Base-by-base conservation (phyloP, 768 basidiomycete genomes). In the Phanerodontia chrysosporium region DNA sequence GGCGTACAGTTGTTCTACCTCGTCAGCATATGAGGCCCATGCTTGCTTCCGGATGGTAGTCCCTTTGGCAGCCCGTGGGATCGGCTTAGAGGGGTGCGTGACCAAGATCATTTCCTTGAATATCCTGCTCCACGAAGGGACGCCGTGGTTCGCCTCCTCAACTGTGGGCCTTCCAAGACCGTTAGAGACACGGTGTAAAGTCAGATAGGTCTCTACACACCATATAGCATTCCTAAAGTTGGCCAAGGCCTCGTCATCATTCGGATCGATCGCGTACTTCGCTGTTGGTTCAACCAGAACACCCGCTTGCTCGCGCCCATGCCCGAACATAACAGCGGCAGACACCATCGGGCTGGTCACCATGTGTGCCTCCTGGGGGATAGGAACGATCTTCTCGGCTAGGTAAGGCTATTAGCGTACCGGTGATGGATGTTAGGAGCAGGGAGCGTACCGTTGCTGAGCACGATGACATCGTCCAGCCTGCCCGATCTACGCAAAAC, bases 61-160 rank as follows among this genome's bases (percentile, higher is more conserved):
- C 12, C 63, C 63, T 42, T 64, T 64, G 4, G 52, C 45, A 5
- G 63, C 57, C 3, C 56, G 52, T n/a, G 60, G 55, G 14, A 64
- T 45, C 10, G 63, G 63, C 24, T 49, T 58, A 9, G 39, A 12
- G 14, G 57, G 60, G 27, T 55, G 49, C 12, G 63, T 46, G 2
- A 61, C 54, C 13, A 64, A 16, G 39, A 64, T 59, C 60, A 64
- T 64, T 49, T 73, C 71, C 61, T 71, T 73, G 65, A 69, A 71
- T 10, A 73, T 69, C 24, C 67, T 49, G 2, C 68, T 68, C 58
- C 69, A 69, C 1, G 65, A 35, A 5, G 70, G 70, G 3, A 70
- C 67, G 13, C 57, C 57, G 18, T 21, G 22, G 42, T 72, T 70
- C 3, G 65, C 67, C 25, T 58, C 29, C 44, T 66, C 66, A 2